Conservation (phyloP, 768 basidiomycete species). For the Rhizopogon sp. region DNA sequence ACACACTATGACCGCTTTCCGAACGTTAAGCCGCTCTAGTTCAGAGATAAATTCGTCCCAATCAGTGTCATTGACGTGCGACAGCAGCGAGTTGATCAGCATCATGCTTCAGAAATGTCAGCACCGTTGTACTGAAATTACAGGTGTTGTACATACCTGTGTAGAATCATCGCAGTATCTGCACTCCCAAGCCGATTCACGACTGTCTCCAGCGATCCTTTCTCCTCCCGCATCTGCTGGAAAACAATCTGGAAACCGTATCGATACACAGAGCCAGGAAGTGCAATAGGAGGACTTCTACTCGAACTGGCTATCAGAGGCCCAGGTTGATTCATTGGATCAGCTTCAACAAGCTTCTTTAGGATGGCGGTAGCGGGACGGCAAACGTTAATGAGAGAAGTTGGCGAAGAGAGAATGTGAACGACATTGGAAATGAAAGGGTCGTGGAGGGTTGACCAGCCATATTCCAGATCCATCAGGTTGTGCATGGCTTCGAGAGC, state of each 20-base stretch:
- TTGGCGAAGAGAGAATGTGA: slow-evolving; percentile 68
- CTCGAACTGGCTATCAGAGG: slow-evolving; percentile 57
- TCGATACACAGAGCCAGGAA: slow-evolving; percentile 69
- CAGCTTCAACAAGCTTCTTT: slow-evolving; percentile 85
- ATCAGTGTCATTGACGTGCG: slow-evolving; percentile 69
- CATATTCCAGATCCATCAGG: slow-evolving; percentile 81
- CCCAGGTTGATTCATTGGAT: slow-evolving; percentile 63
- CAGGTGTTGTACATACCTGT: slow-evolving; percentile 47
- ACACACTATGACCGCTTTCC: slow-evolving; percentile 78
- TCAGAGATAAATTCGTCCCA: slow-evolving; percentile 80
- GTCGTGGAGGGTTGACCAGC: slow-evolving; percentile 71
- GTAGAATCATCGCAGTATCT: slow-evolving; percentile 79
- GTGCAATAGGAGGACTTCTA: slow-evolving; percentile 42
- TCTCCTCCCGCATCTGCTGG: slow-evolving; percentile 73
- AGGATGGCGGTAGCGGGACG: slow-evolving; percentile 88
- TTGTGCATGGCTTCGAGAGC: slow-evolving; percentile 84
- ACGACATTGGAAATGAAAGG: slow-evolving; percentile 76
- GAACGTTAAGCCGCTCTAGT: slow-evolving; percentile 70
- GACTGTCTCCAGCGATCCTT: slow-evolving; percentile 73
- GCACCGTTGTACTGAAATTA: too few species aligned
- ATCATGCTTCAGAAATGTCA: slow-evolving; percentile 55
- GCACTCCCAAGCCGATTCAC: slow-evolving; percentile 73
- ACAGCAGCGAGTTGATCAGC: slow-evolving; percentile 81
- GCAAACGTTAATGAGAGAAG: slow-evolving; percentile 83
- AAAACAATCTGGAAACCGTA: slow-evolving; percentile 85